These are phyloP conservation scores for Boletus rufocinnamomeus DNA, from an alignment of 768 basidiomycete genomes.

Conservation along the genomic window DNA sequence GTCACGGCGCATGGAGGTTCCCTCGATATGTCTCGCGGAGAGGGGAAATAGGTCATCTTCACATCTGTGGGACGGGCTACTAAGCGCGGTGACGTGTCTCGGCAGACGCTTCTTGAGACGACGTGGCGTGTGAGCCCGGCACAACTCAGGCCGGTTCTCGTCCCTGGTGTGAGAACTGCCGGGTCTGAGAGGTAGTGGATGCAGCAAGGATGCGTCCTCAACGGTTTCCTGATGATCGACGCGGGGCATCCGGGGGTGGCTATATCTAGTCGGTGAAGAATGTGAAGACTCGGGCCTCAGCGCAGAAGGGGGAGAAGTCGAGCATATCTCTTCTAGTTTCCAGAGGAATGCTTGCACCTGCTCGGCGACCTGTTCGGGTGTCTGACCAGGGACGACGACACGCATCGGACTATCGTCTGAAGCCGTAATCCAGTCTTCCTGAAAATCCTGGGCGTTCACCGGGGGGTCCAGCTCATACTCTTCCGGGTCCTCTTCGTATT, in stretches of 20 bases:
- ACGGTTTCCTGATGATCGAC: conserved; percentile 3
- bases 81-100: background rate
- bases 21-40: conserved; percentile 29
- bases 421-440: conserved; percentile 37
- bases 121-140: background rate
- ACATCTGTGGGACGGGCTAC: conserved; percentile 10
- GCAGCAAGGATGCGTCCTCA: background rate
- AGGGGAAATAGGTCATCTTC: conserved; percentile 27
- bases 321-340: conserved; percentile 21
- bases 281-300: background rate
- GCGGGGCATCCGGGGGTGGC: background rate
- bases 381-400: conserved; percentile 41
- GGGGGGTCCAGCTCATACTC: conserved; percentile 38
- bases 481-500: conserved; percentile 32
- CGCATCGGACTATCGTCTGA: conserved; percentile 38
- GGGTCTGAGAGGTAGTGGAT: background rate
- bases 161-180: conserved; percentile 7
- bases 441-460: conserved; percentile 35
- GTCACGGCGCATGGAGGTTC: conserved; percentile 25
- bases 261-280: conserved; percentile 2
- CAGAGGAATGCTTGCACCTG: conserved; percentile 25
- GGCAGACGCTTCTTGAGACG: conserved; percentile 12
- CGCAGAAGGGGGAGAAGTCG: background rate
- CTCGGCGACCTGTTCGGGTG: conserved; percentile 22
- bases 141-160: conserved; percentile 13